Conservation (phyloP, 2,329 filamentous ascomycete genomes). For the Madurella mycetomatis region DNA sequence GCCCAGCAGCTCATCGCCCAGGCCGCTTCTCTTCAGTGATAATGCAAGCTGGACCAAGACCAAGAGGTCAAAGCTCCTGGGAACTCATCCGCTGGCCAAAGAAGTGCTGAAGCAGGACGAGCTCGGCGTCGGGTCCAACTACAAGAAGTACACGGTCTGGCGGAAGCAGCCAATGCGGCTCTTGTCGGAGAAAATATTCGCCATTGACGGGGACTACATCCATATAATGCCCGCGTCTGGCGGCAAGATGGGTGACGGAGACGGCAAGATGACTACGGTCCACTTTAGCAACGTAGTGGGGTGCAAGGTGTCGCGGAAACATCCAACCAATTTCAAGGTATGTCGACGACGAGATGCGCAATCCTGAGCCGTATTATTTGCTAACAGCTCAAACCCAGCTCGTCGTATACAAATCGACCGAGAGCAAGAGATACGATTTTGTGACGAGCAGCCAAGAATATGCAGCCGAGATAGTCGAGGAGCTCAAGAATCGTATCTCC, state of each 20-base stretch:
- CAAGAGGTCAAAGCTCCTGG: slow-evolving; percentile 49
- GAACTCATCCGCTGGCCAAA: slow-evolving; percentile 63
- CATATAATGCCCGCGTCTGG: slow-evolving; percentile 72
- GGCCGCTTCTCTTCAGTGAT: slow-evolving; percentile 53
- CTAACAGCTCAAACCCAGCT: slow-evolving; percentile 40
- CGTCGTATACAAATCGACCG: slow-evolving; percentile 69
- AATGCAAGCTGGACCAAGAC: slow-evolving; percentile 49
- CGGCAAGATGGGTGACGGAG: slow-evolving; percentile 60
- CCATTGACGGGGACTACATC: slow-evolving; percentile 81
- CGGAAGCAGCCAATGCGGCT: slow-evolving; percentile 80
- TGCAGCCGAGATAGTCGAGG: slow-evolving; percentile 71
- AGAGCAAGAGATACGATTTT: slow-evolving; percentile 80
- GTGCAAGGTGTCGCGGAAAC: slow-evolving; percentile 74
- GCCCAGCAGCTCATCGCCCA: slow-evolving; percentile 66
- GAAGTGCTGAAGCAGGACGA: slow-evolving; percentile 58
- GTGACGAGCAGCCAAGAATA: slow-evolving; percentile 69
- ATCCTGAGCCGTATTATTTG: not conserved
- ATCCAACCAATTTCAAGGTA: slow-evolving; percentile 77
- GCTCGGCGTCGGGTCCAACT: slow-evolving; percentile 51
- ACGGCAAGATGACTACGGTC: slow-evolving; percentile 71
- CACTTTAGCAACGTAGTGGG: slow-evolving; percentile 80
- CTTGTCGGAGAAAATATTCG: slow-evolving; percentile 69
- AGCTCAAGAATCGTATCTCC: slow-evolving; percentile 71
- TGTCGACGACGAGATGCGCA: slow-evolving; percentile 19
- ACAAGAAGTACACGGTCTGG: slow-evolving; percentile 75